Evolutionary conservation across 106 monocot genomes (phyloP).

Genomic region (Alisma plantagoaquatica): DNA sequence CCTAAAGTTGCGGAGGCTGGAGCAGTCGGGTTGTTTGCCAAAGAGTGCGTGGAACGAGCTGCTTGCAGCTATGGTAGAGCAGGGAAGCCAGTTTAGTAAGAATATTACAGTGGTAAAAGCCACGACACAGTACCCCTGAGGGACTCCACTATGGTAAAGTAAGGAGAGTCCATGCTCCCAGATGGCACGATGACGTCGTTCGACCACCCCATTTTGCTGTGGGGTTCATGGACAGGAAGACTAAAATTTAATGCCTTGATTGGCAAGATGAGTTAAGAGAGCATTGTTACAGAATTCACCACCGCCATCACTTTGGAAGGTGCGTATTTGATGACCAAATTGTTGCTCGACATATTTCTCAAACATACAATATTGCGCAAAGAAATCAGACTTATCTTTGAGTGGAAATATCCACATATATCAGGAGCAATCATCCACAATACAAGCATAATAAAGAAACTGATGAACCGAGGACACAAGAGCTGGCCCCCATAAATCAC

Average conservation of each 20-base stretch:
- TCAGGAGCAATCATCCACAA: no score
- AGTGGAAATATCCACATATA: no score
- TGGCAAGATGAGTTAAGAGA: not conserved
- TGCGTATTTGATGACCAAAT: no score
- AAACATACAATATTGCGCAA: no score
- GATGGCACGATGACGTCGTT: not conserved
- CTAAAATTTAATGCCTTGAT: not conserved
- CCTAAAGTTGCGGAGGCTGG: not conserved
- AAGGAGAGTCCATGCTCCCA: not conserved
- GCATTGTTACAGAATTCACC: not conserved
- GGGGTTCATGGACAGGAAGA: not conserved
- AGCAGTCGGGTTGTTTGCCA: not conserved
- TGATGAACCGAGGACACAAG: no score
- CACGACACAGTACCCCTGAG: not conserved
- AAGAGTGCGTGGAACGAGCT: not conserved
- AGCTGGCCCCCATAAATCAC: no score
- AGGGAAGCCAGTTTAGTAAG: conserved; percentile 1
- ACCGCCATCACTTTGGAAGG: no score
- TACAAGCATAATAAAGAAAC: no score
- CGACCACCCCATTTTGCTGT: not conserved
- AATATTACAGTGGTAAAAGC: not conserved
- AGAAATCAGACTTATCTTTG: no score
- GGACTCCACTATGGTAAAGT: conserved; percentile 1
- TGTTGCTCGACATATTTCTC: no score
- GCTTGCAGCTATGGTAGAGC: not conserved